Percentiles rank a stretch among this genome's conserved stretches.
phyloP scores from a whole-genome alignment of 2,329 filamentous ascomycete species.

The Neofusicoccum kwambonambiense region DNA sequence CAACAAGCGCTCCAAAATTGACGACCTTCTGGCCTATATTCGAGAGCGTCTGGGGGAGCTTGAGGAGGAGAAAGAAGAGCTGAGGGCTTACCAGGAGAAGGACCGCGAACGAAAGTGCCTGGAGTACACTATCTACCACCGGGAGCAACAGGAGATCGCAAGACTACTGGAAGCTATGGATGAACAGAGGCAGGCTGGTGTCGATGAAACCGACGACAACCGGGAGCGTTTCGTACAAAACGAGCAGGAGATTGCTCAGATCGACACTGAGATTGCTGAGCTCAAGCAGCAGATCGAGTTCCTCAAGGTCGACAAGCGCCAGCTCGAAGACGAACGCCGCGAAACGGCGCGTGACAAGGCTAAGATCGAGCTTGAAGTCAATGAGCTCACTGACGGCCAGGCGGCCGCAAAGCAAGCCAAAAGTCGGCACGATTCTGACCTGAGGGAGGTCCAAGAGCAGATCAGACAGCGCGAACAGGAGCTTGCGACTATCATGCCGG shows the following conservation, averaged over 20 bases:
- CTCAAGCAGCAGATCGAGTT: constrained; percentile 81
- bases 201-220: constrained; percentile 80
- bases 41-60: constrained; percentile 84
- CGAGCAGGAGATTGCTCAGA: constrained; percentile 72
- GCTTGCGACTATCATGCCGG: constrained; percentile 70
- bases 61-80: constrained; percentile 95
- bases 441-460: constrained; percentile 69
- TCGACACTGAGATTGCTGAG: constrained; percentile 77
- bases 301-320: constrained; percentile 76
- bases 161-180: constrained; percentile 80
- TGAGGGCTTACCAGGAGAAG: constrained; percentile 91
- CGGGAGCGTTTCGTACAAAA: constrained; percentile 73
- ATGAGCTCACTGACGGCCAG: constrained; percentile 79
- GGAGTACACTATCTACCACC: constrained; percentile 91
- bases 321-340: constrained; percentile 85
- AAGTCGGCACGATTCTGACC: constrained; percentile 67
- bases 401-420: constrained; percentile 72
- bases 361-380: constrained; percentile 81
- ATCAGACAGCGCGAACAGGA: constrained; percentile 77
- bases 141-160: constrained; percentile 78
- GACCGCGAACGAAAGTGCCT: constrained; percentile 88
- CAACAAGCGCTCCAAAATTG: constrained; percentile 91
- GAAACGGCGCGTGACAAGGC: constrained; percentile 77
- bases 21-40: constrained; percentile 87
- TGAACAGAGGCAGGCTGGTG: constrained; percentile 73